These are phyloP conservation scores for Penicillium sp. DNA, from an alignment of 2,329 filamentous ascomycete genomes.

Conservation along the genomic window DNA sequence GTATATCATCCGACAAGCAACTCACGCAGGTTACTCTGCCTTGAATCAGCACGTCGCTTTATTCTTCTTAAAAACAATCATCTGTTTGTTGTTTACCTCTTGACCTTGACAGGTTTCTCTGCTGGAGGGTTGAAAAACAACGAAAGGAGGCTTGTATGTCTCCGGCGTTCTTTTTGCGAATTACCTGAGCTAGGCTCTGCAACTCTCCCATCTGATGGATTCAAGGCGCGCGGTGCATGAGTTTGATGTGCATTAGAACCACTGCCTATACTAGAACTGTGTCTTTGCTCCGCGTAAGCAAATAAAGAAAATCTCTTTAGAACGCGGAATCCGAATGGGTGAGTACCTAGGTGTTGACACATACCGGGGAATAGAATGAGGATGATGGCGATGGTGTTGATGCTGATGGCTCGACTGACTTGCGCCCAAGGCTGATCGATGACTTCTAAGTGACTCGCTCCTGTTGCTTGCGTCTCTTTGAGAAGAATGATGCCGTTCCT, in stretches of 20 bases:
- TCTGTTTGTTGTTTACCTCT: background rate
- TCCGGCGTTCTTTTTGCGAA: background rate
- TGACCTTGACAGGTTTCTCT: background rate
- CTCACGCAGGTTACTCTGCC: slow-evolving; percentile 66
- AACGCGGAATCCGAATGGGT: background rate
- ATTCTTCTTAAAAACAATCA: background rate
- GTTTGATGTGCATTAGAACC: background rate
- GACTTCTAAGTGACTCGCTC: background rate
- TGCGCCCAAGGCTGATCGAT: background rate
- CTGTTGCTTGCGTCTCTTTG: background rate
- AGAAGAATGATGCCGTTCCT: background rate
- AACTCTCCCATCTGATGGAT: background rate
- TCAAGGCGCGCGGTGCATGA: background rate
- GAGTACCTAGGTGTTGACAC: background rate
- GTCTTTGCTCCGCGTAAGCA: background rate
- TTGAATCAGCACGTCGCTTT: background rate
- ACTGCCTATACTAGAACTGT: background rate
- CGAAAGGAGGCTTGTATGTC: background rate
- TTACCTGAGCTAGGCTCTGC: background rate
- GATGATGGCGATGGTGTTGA: background rate
- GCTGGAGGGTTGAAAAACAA: background rate
- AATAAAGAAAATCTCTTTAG: background rate
- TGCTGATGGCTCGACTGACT: background rate
- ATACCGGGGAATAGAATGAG: background rate
- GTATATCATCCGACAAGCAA: slow-evolving; percentile 65